phyloP scores from a whole-genome alignment of 129 eudicot genomes.

The Smallanthus sonchifolius region DNA sequence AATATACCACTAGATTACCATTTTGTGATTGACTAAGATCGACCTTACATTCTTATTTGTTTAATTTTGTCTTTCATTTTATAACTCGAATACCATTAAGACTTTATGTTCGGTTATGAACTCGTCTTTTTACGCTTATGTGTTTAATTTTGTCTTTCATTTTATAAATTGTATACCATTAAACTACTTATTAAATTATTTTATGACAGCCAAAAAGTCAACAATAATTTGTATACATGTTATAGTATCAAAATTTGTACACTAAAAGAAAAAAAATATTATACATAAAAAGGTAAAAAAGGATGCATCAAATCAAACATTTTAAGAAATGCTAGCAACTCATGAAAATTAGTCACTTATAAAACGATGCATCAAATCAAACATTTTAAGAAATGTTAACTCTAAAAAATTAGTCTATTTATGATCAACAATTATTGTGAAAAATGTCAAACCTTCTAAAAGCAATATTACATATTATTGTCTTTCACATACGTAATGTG shows the following conservation, averaged over 20 bases:
- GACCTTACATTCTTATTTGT: too few species aligned
- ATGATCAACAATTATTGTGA: conserved; percentile 10
- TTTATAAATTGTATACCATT: neutral
- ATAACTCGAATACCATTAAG: too few species aligned
- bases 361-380: neutral
- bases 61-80: neutral
- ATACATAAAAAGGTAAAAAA: neutral
- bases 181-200: neutral
- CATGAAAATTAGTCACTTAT: neutral
- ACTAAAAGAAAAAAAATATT: neutral
- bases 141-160: too few species aligned
- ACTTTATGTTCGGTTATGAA: too few species aligned
- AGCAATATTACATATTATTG: neutral
- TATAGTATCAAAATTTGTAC: neutral
- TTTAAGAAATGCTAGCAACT: neutral
- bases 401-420: neutral
- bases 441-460: conserved; percentile 11
- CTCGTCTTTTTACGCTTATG: too few species aligned
- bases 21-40: too few species aligned
- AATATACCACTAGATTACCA: too few species aligned
- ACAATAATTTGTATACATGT: neutral
- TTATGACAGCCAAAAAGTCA: neutral
- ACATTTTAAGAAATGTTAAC: conserved; percentile 4
- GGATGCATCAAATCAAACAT: neutral
- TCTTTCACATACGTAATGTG: neutral